Conservation (phyloP, 2,329 filamentous ascomycete genomes). For the Arthrobotrys sinensis region DNA sequence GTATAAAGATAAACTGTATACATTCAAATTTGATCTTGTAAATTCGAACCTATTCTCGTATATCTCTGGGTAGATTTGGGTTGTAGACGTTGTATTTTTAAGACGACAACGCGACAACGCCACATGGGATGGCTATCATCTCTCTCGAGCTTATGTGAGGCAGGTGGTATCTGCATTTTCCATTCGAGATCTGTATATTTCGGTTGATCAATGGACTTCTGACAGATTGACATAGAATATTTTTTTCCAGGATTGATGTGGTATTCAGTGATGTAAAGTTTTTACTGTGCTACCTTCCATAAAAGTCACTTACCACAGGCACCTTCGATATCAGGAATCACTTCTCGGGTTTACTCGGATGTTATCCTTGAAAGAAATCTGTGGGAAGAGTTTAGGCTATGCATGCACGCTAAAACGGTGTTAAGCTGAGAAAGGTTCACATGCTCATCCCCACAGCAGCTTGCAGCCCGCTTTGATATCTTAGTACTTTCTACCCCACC, state of each 20-base stretch:
- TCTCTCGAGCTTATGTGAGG: background rate
- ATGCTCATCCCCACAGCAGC: constrained; percentile 2
- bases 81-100: constrained; percentile 52
- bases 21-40: background rate
- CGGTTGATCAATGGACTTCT: background rate
- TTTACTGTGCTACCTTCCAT: background rate
- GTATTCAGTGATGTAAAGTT: background rate
- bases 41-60: background rate
- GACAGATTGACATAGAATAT: background rate
- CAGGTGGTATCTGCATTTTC: background rate
- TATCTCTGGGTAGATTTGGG: background rate
- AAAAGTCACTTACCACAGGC: background rate
- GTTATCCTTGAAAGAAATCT: background rate
- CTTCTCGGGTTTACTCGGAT: constrained; percentile 4
- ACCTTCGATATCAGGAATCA: constrained; percentile 12
- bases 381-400: constrained; percentile 5
- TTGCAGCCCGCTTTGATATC: background rate
- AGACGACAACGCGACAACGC: constrained; percentile 25
- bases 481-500: constrained; percentile 15
- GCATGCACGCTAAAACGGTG: background rate
- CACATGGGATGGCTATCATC: background rate
- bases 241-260: background rate
- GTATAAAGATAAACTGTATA: background rate
- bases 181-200: background rate
- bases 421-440: constrained; percentile 6